These are phyloP conservation scores for Ilex asprella DNA, from an alignment of 257 asterid genomes.

Conservation along the genomic window DNA sequence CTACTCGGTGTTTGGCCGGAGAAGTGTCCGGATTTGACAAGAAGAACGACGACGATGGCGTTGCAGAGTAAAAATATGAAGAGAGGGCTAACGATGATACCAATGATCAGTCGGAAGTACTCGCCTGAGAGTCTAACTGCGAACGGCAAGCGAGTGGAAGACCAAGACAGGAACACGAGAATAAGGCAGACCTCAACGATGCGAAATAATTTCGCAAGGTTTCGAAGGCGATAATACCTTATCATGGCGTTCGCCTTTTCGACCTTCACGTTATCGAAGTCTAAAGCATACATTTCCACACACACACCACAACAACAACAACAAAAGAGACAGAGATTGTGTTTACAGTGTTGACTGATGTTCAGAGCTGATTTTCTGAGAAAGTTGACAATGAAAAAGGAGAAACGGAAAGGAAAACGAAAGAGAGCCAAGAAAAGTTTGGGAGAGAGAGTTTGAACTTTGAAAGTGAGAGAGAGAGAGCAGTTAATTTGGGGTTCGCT, in stretches of 20 bases:
- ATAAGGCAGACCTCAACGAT: constrained; percentile 36
- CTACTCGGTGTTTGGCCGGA: constrained; percentile 6
- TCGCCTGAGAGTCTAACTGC: constrained; percentile 51
- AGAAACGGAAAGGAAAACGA: too few species aligned
- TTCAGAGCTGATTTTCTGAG: too few species aligned
- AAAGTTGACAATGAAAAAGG: too few species aligned
- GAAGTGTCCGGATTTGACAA: constrained; percentile 43
- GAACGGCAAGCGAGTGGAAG: constrained; percentile 38
- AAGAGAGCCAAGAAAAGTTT: too few species aligned
- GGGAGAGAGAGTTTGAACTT: too few species aligned
- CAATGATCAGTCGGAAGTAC: constrained; percentile 37
- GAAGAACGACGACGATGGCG: constrained; percentile 53
- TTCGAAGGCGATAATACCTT: constrained; percentile 21
- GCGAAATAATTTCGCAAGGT: constrained; percentile 46
- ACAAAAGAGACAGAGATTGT: too few species aligned
- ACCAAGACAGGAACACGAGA: constrained; percentile 38
- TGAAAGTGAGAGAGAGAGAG: too few species aligned
- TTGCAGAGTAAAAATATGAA: constrained; percentile 58
- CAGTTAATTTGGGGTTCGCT: too few species aligned
- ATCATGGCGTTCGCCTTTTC: constrained; percentile 19
- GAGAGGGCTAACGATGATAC: constrained; percentile 42
- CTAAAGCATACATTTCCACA: constrained; percentile 23
- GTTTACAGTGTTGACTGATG: constrained; percentile 4
- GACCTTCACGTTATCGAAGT: constrained; percentile 11
- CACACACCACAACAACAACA: too few species aligned